Base-by-base conservation (phyloP, 2,329 filamentous ascomycete genomes). In the Thelonectria olida region DNA sequence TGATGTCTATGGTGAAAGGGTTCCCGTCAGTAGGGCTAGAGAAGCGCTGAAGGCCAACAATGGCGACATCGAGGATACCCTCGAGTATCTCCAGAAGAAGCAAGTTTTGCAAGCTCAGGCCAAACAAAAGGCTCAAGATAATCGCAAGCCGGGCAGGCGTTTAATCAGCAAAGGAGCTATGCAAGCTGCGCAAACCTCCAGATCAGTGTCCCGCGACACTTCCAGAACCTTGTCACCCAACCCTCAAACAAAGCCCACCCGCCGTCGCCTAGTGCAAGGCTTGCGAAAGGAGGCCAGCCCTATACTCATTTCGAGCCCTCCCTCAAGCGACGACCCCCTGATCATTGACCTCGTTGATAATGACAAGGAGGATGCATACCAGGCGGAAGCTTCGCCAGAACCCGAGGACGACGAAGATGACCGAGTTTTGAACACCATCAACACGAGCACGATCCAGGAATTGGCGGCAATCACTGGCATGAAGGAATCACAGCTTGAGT, bases 401-500 rank as follows among this genome's bases (percentile, higher is more conserved):
- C 67, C 65, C 1, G 67, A 53, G 4, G 66, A 74, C 5, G 73
- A 78, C n/a, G 76, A 75, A 38, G 74, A 75, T 38, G 75, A 77
- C 48, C 74, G 76, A 49, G 86, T 97, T 7, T 81, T 98, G 25
- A 84, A 88, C 7, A 96, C 93, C 71, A 89, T 99, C 76, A 98
- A 98, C 72, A 88, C 84, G 0, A 96, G 92, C 74, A 87, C 88
- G 5, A 80, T 87, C 9, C 85, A 90, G 34, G 92, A 95, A 58
- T 85, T 99, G 41, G 87, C 91, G 2, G 94, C 97, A 67, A 89
- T 97, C 62, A 92, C 92, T 1, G 89, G 89, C 28, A 88, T 91
- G 61, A 89, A 90, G 34, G 85, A 90, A 66, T 86, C 89, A 6
- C 84, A 89, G 47, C 89, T 94, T 2, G 83, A 89, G 42, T 78